A percentile compares a stretch with the other conserved stretches of the same genome.
These are phyloP conservation scores for Paragyromitra xinjiangensis DNA, from an alignment of 495 filamentous ascomycete species.

Conservation along the genomic window DNA sequence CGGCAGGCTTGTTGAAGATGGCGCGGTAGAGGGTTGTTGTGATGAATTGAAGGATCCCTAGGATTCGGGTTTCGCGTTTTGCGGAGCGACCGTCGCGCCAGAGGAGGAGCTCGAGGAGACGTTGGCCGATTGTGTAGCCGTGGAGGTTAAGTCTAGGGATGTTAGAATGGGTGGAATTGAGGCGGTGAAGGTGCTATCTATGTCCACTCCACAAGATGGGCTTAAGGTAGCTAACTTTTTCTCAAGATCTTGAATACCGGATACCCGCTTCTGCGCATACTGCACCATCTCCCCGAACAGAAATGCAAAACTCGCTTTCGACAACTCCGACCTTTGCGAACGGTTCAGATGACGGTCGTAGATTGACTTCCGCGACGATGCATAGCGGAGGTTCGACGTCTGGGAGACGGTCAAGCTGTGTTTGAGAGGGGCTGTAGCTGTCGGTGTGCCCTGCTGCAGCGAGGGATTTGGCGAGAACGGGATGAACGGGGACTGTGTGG, in stretches of 20 bases:
- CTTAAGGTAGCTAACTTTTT: conserved; percentile 69
- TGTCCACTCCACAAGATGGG: background rate
- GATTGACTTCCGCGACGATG: conserved; percentile 95
- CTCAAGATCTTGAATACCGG: conserved; percentile 91
- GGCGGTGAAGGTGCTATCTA: background rate
- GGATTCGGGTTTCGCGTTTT: conserved; percentile 83
- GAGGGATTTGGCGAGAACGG: conserved; percentile 57
- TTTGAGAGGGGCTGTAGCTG: conserved; percentile 54
- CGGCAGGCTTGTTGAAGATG: conserved; percentile 88
- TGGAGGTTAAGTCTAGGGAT: conserved; percentile 81
- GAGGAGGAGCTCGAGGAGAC: conserved; percentile 92
- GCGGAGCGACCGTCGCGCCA: conserved; percentile 75
- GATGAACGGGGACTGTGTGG: conserved; percentile 51
- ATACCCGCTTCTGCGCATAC: conserved; percentile 90
- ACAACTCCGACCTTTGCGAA: conserved; percentile 83
- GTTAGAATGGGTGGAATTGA: background rate
- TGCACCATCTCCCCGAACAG: conserved; percentile 96
- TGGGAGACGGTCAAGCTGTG: conserved; percentile 46
- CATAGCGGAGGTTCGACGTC: conserved; percentile 80
- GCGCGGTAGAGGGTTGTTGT: conserved; percentile 88
- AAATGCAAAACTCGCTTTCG: conserved; percentile 92
- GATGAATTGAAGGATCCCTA: conserved; percentile 93
- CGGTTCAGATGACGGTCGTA: conserved; percentile 95
- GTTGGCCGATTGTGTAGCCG: conserved; percentile 93
- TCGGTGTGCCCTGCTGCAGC: conserved; percentile 53